phyloP scores from a whole-genome alignment of 1,284 basidiomycete genomes.

The Polyporus tsugae region DNA sequence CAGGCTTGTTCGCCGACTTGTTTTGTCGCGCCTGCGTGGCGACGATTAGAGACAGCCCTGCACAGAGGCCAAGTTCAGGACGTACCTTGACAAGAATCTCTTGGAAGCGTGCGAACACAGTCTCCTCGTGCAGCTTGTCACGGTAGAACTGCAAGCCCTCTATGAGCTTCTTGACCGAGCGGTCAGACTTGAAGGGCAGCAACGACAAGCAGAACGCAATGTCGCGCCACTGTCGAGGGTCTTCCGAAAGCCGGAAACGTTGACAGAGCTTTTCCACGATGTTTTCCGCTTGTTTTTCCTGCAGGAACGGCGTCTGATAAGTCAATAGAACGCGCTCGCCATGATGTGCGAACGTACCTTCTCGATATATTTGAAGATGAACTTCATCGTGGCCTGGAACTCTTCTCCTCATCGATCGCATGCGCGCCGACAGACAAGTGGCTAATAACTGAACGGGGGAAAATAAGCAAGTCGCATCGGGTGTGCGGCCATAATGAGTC shows the following conservation, averaged over 20 bases:
- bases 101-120: constrained; percentile 85
- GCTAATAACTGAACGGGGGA: constrained; percentile 77
- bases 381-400: constrained; percentile 94
- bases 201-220: constrained; percentile 96
- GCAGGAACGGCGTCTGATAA: constrained; percentile 3
- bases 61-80: not conserved
- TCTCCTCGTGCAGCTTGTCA: constrained; percentile 93
- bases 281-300: constrained; percentile 96
- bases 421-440: constrained; percentile 94
- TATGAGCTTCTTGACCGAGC: constrained; percentile 95
- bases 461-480: constrained; percentile 5
- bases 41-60: constrained; percentile 3
- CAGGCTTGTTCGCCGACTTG: constrained; percentile 90
- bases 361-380: constrained; percentile 97
- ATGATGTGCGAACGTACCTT: constrained; percentile 65
- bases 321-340: not conserved
- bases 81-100: constrained; percentile 86
- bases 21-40: constrained; percentile 74
- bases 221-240: constrained; percentile 96
- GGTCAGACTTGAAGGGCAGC: constrained; percentile 96
- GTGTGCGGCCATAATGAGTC: not conserved
- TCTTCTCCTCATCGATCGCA: constrained; percentile 91
- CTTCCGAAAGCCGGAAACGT: constrained; percentile 89
- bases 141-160: constrained; percentile 93
- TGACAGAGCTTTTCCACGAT: constrained; percentile 97